These are phyloP conservation scores for Leccinum fuscescens DNA, from an alignment of 1,284 basidiomycete species.

Conservation along the genomic window DNA sequence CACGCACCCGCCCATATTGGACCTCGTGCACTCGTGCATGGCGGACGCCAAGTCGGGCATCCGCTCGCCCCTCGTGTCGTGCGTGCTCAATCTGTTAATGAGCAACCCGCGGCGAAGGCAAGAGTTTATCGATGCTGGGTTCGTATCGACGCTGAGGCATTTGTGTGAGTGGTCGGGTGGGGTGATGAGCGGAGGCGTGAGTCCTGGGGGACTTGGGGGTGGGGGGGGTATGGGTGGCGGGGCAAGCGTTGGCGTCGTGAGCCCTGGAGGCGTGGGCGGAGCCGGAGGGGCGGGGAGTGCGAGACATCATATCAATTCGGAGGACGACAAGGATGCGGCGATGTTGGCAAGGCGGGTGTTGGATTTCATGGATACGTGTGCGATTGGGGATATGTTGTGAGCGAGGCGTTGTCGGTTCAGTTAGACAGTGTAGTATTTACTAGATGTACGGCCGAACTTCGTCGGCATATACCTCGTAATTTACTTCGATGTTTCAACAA, in stretches of 20 bases:
- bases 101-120: constrained; percentile 36
- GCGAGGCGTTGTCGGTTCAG: not conserved
- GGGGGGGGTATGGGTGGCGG: constrained; percentile 19
- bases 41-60: constrained; percentile 55
- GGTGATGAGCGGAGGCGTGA: constrained; percentile 28
- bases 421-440: too few species aligned
- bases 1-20: constrained; percentile 47
- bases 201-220: constrained; percentile 31
- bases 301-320: constrained; percentile 32
- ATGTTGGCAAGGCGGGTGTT: constrained; percentile 53
- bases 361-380: constrained; percentile 37
- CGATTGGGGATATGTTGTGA: constrained; percentile 23
- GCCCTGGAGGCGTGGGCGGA: not conserved
- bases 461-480: too few species aligned
- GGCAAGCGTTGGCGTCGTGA: constrained; percentile 16
- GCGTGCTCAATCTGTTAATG: constrained; percentile 51
- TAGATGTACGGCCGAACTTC: too few species aligned
- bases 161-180: constrained; percentile 49
- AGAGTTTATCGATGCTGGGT: constrained; percentile 43
- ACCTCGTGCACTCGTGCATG: constrained; percentile 52
- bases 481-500: too few species aligned
- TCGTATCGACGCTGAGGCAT: constrained; percentile 43
- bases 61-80: constrained; percentile 57
- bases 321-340: constrained; percentile 57
- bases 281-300: constrained; percentile 24